Evolutionary conservation across 352 stramenopile species (phyloP).

Genomic region (Bremia lactucae): DNA sequence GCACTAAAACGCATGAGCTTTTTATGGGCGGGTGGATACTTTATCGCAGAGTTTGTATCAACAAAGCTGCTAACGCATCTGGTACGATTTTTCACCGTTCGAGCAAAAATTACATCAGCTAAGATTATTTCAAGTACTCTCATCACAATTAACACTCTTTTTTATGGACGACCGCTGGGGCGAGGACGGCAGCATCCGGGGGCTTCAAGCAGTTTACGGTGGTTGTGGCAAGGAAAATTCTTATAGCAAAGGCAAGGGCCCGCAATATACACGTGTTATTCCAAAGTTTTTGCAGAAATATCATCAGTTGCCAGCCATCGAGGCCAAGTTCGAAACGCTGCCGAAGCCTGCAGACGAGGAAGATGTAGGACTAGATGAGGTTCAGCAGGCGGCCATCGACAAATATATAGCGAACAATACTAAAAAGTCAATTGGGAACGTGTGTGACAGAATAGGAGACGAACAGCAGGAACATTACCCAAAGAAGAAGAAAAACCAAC

Average conservation of each 20-base stretch:
- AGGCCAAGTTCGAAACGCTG: slow-evolving; percentile 56
- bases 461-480: background rate
- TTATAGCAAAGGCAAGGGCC: slow-evolving; percentile 28
- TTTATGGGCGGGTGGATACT: no score
- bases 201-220: no score
- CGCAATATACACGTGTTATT: slow-evolving; percentile 74
- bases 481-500: slow-evolving; percentile 20
- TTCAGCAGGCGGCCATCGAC: slow-evolving; percentile 67
- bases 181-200: slow-evolving; percentile 61
- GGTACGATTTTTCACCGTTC: slow-evolving; percentile 1
- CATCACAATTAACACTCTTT: background rate
- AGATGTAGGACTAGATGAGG: slow-evolving; percentile 64
- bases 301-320: slow-evolving; percentile 45
- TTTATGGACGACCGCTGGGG: slow-evolving; percentile 71
- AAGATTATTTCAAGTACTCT: no score
- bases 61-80: no score
- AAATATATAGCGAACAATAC: slow-evolving; percentile 51
- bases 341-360: slow-evolving; percentile 27
- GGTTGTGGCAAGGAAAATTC: slow-evolving; percentile 19
- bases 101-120: background rate
- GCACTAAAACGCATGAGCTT: no score
- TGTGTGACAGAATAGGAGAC: slow-evolving; percentile 1
- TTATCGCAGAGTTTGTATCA: no score
- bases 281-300: slow-evolving; percentile 79
- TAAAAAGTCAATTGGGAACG: slow-evolving; percentile 27